Evolutionary conservation across 176 grass and related monocot species (phyloP).

Genomic region (Carex littledalei): DNA sequence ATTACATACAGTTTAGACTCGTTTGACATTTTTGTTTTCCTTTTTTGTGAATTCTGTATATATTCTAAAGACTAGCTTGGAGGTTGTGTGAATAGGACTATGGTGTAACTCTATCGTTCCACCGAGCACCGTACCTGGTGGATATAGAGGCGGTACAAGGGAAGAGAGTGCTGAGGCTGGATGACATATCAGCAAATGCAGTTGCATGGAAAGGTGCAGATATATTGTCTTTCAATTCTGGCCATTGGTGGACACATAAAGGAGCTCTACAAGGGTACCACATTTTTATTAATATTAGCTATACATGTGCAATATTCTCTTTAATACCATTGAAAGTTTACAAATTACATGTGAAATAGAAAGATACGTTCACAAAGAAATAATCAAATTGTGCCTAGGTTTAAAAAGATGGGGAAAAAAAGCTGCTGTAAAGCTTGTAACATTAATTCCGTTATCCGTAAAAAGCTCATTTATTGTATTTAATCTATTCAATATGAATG

Average conservation of each 20-base stretch:
- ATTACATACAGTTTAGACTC: neutral
- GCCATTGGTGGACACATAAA: slow-evolving; percentile 97
- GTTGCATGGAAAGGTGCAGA: slow-evolving; percentile 70
- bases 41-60: neutral
- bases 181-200: slow-evolving; percentile 62
- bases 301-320: neutral
- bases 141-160: slow-evolving; percentile 73
- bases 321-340: neutral
- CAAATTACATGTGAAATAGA: neutral
- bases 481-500: neutral
- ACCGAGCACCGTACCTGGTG: slow-evolving; percentile 85
- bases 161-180: slow-evolving; percentile 57
- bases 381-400: neutral
- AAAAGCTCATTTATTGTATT: neutral
- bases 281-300: neutral
- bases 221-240: slow-evolving; percentile 87
- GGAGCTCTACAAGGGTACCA: slow-evolving; percentile 64
- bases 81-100: slow-evolving; percentile 42
- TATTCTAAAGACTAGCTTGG: neutral
- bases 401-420: neutral
- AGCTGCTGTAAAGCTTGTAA: too few species aligned
- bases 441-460: neutral
- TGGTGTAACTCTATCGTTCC: slow-evolving; percentile 53
- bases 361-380: neutral
- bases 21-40: neutral